phyloP scores from a whole-genome alignment of 176 grass and related monocot genomes.

The Triticum dicoccoides region DNA sequence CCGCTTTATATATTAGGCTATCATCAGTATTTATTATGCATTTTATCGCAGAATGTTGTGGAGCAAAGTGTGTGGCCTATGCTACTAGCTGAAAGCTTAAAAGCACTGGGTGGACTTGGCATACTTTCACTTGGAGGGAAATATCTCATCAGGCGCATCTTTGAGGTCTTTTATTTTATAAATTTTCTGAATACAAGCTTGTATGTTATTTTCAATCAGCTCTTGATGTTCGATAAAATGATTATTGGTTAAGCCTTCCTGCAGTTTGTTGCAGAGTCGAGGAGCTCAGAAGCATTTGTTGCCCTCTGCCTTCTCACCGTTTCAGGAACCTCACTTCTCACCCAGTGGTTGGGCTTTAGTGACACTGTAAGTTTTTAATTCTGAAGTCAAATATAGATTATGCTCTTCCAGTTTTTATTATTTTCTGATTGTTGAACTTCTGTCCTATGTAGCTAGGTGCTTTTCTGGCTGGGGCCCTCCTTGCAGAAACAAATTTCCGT shows the following conservation, averaged over 20 bases:
- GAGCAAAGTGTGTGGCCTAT: slow-evolving; percentile 79
- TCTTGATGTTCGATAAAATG: neutral
- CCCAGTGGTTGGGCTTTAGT: slow-evolving; percentile 92
- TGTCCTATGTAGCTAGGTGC: slow-evolving; percentile 72
- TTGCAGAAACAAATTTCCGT: slow-evolving; percentile 98
- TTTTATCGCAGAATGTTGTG: slow-evolving; percentile 57
- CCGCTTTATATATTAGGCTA: neutral
- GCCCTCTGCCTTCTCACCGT: slow-evolving; percentile 93
- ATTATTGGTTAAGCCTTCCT: slow-evolving; percentile 23
- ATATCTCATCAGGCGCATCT: slow-evolving; percentile 81
- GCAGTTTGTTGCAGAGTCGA: slow-evolving; percentile 96
- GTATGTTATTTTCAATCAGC: neutral
- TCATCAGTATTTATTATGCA: slow-evolving; percentile 4
- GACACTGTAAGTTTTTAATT: slow-evolving; percentile 67
- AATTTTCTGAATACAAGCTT: neutral
- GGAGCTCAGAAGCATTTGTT: slow-evolving; percentile 99
- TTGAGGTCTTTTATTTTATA: slow-evolving; percentile 60
- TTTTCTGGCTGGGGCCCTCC: slow-evolving; percentile 97
- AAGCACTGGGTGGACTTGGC: slow-evolving; percentile 92
- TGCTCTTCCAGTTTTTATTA: slow-evolving; percentile 16
- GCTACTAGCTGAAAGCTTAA: slow-evolving; percentile 83
- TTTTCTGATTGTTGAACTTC: slow-evolving; percentile 7
- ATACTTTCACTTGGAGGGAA: slow-evolving; percentile 95
- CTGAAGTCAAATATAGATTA: slow-evolving; percentile 1
- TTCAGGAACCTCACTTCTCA: slow-evolving; percentile 94